Base-by-base conservation (phyloP, 1,139 yeast genomes). In the Diutina siamensis region DNA sequence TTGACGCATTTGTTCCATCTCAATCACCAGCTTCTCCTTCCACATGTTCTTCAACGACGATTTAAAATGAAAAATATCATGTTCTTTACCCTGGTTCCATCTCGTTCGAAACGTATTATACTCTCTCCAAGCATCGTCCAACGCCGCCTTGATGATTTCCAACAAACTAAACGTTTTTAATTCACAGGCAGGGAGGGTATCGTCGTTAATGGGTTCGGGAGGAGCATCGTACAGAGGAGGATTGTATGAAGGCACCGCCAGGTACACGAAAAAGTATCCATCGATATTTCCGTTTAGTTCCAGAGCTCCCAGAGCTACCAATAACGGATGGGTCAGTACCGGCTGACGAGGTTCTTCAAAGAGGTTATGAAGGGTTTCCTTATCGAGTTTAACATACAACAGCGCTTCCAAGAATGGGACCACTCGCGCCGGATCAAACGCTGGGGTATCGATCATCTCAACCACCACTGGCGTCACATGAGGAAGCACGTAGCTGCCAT, bases 391-490 rank as follows among this genome's bases (percentile, higher is more conserved):
- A 36, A 79, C 66, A 55, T 81, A 80, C 18, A 83, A 53, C 1
- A 88, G 80, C 2, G 81, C 80, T 53, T 83, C 92, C 34, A 83
- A 59, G 53, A 83, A 83, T 0, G 94, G 94, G 7, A 83, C 83
- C 28, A 79, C 73, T 54, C 74, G 76, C 44, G 73, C 75, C 1
- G 82, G 75, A 45, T 78, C 74, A 57, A 78, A 81, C 2, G 82
- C 77, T 0, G 88, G 87, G 0, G 89, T 80, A 54, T 83, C 94
- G 2, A 83, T 76, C 36, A 83, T 62, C 55, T 83, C 94, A 4
- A 81, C 65, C 33, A 78, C 58, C 8, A 82, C 73, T 0, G 88
- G 85, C 0, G 83, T 34, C 7, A 57, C 55, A 7, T 52, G 50
- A 49, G 63, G 68, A 49, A 56, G 18, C 4, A 40, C 49, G 44